Percentiles rank a stretch among this genome's conserved stretches.
phyloP scores from a whole-genome alignment of 768 basidiomycete genomes.

The Albatrellus ellisii region DNA sequence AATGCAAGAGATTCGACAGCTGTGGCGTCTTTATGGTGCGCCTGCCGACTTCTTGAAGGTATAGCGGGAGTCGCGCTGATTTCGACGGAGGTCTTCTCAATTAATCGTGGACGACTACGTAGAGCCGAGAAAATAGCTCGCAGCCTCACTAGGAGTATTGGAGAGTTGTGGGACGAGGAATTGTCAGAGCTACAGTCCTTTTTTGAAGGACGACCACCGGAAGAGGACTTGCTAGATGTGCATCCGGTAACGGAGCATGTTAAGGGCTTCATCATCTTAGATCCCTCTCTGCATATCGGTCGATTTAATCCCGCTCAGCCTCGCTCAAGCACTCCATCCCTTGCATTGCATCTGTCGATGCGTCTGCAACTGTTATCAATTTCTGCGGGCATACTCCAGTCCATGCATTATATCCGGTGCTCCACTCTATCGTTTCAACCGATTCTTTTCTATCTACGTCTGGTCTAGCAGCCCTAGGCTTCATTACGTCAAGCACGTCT shows the following conservation, averaged over 20 bases:
- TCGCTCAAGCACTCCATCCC: no score
- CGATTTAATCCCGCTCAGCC: constrained; percentile 28
- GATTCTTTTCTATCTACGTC: constrained; percentile 54
- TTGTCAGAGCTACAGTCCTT: constrained; percentile 12
- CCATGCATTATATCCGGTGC: constrained; percentile 70
- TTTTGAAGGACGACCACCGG: no score
- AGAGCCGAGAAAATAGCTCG: constrained; percentile 53
- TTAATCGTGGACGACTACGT: constrained; percentile 23
- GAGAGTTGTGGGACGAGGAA: constrained; percentile 57
- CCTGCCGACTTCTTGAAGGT: constrained; percentile 65
- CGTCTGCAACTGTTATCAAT: constrained; percentile 67
- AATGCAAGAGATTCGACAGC: constrained; percentile 31
- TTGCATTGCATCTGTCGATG: constrained; percentile 59
- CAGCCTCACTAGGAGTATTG: constrained; percentile 44
- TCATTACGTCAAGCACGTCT: constrained; percentile 59
- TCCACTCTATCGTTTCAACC: constrained; percentile 75
- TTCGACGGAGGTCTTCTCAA: constrained; percentile 13
- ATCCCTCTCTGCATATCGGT: constrained; percentile 27
- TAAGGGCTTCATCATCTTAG: constrained; percentile 7
- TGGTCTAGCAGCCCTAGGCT: constrained; percentile 61
- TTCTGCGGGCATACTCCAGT: constrained; percentile 61
- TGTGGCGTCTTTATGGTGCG: constrained; percentile 77
- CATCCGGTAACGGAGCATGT: constrained; percentile 6
- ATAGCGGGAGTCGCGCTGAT: constrained; percentile 35
- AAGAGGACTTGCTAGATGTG: constrained; percentile 6